Percentiles rank a stretch among this genome's conserved stretches.
Conservation (phyloP, 2,329 filamentous ascomycete species). For the Aspergillus uvarum region DNA sequence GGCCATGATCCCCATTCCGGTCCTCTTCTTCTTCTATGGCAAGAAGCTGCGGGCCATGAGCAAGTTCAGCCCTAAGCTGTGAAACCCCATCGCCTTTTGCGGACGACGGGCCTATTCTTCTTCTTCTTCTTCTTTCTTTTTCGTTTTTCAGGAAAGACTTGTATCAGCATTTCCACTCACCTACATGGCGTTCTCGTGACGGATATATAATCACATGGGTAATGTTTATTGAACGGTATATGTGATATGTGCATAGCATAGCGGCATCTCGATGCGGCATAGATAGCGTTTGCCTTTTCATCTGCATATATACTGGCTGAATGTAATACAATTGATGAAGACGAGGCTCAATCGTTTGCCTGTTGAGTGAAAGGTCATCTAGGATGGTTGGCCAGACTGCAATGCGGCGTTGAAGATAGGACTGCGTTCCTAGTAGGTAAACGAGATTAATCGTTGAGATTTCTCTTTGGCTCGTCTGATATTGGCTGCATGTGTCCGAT, state of each 20-base stretch:
- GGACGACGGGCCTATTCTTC: background rate
- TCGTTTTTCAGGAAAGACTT: background rate
- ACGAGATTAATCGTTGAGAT: background rate
- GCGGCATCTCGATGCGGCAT: background rate
- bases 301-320: background rate
- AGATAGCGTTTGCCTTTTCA: background rate
- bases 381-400: background rate
- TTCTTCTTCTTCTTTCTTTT: background rate
- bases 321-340: background rate
- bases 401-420: background rate
- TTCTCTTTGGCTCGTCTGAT: background rate
- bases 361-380: no score
- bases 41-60: constrained; percentile 46
- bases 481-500: background rate
- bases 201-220: background rate
- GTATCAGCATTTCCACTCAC: background rate
- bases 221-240: constrained; percentile 2
- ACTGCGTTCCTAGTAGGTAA: background rate
- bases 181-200: background rate
- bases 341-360: no score
- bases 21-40: constrained; percentile 50
- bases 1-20: constrained; percentile 47
- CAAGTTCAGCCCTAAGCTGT: constrained; percentile 38
- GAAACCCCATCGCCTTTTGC: background rate
- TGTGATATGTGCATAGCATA: background rate